These are phyloP conservation scores for Barnettozyma botsteinii DNA, from an alignment of 805 yeast genomes.

Conservation along the genomic window DNA sequence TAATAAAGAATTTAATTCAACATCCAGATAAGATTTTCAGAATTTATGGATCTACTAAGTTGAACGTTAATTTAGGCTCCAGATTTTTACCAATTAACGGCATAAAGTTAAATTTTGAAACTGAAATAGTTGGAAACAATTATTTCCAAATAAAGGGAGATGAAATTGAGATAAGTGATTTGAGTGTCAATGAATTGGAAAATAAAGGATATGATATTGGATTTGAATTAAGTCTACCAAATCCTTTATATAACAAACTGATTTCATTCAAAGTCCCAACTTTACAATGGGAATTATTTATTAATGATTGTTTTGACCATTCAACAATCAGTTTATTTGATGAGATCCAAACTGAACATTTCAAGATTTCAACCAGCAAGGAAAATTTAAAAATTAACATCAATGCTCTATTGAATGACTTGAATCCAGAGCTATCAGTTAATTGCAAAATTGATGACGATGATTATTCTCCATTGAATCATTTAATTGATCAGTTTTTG, in stretches of 20 bases:
- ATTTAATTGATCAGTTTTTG: constrained; percentile 12
- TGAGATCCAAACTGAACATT: constrained; percentile 6
- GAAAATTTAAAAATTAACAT: constrained; percentile 11
- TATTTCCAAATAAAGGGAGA: constrained; percentile 18
- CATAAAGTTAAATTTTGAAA: constrained; percentile 28
- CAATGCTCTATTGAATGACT: constrained; percentile 6
- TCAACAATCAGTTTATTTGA: constrained; percentile 28
- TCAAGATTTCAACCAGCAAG: constrained; percentile 15
- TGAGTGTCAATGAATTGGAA: constrained; percentile 16
- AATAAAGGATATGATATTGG: constrained; percentile 18
- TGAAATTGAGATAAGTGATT: constrained; percentile 22
- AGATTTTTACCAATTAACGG: constrained; percentile 27
- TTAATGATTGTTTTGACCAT: constrained; percentile 32
- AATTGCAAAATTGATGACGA: constrained; percentile 10
- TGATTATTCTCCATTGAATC: constrained; percentile 14
- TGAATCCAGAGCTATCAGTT: constrained; percentile 5
- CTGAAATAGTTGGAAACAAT: constrained; percentile 24
- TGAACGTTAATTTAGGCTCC: constrained; percentile 28
- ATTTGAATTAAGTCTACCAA: constrained; percentile 18
- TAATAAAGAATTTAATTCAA: constrained; percentile 28
- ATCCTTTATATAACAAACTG: constrained; percentile 19
- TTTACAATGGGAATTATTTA: constrained; percentile 31
- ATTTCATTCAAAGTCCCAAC: constrained; percentile 28
- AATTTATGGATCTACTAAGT: constrained; percentile 30
- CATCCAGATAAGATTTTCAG: constrained; percentile 29